phyloP scores from a whole-genome alignment of 306 rosid species.

The Cucumis melo region DNA sequence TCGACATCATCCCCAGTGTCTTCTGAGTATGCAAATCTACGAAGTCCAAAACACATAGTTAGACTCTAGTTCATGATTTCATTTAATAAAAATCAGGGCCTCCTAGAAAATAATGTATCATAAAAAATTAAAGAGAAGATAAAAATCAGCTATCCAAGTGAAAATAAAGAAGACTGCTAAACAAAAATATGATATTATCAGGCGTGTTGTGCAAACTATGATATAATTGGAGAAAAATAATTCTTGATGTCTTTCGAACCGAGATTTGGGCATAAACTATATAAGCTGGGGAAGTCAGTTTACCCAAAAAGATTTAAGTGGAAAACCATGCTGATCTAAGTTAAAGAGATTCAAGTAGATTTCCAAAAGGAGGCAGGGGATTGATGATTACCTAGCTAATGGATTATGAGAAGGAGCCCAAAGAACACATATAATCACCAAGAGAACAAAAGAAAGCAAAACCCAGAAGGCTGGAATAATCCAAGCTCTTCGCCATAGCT shows the following conservation, averaged over 20 bases:
- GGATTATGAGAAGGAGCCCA: slow-evolving; percentile 95
- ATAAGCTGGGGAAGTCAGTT: not conserved
- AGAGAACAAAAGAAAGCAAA: slow-evolving; percentile 59
- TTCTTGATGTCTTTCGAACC: not conserved
- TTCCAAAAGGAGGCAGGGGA: not conserved
- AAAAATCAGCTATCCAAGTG: not conserved
- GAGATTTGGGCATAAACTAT: not conserved
- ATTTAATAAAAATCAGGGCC: not conserved
- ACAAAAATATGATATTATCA: not conserved
- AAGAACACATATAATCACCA: slow-evolving; percentile 60
- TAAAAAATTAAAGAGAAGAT: not conserved
- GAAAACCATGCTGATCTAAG: slow-evolving; percentile 19
- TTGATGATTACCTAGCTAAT: slow-evolving; percentile 42
- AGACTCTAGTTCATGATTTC: not conserved
- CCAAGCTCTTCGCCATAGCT: slow-evolving; percentile 94
- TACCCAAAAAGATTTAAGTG: not conserved
- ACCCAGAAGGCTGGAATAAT: slow-evolving; percentile 85
- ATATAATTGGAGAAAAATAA: not conserved
- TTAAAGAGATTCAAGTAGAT: not conserved
- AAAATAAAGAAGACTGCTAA: not conserved
- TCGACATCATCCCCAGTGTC: slow-evolving; percentile 67
- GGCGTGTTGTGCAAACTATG: not conserved
- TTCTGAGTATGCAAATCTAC: slow-evolving; percentile 21
- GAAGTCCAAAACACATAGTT: not conserved
- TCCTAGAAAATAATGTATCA: not conserved